Base-by-base conservation (phyloP, 345 rosid species). In the Lumnitzera racemosa region DNA sequence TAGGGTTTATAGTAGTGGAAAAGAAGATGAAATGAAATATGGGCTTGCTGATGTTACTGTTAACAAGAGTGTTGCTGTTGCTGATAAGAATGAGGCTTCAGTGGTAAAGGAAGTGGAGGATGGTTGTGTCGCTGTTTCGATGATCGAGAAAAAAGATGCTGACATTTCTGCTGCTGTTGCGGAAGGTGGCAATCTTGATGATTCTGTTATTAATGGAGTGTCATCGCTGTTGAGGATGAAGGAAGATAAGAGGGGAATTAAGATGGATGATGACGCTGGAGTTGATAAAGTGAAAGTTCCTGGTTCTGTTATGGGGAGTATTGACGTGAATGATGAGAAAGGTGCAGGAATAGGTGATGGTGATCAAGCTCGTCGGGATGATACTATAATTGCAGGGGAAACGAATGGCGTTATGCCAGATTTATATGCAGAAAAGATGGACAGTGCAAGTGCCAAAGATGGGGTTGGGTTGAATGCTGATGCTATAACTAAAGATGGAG, bases 181-280 rank as follows among this genome's bases (percentile, higher is more conserved):
- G 24, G 50, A 51, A 12, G 76, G 56, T 46, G 81, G 51, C 27
- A 72, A 51, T 54, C 72, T 79, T 23, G 85, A 81, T 66, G 96
- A 83, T 68, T 75, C 79, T 50, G 79, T 81, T 49, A 77, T 82
- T 76, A 84, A 82, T 75, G 96, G 94, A 41, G 86, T 72, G 55
- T 86, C 90, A 13, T 82, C 92, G 23, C 57, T 87, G 70, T 52
- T 81, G 65, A 76, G 81, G 61, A 77, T 86, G 91, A 81, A 73
- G 57, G 79, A 58, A 51, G 71, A 71, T 36, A 15, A 56, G 57
- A 53, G 78, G 71, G 67, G 24, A n/a, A 36, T 56, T 15, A 29
- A 12, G 24, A 46, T 29, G 51, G 52, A 55, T 24, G 36, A 20
- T 49, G 24, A 61, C 46, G 65, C 15, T 17, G 70, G 43, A 36